Evolutionary conservation across 495 filamentous ascomycete species (phyloP).

Genomic region (Podospora comata): DNA sequence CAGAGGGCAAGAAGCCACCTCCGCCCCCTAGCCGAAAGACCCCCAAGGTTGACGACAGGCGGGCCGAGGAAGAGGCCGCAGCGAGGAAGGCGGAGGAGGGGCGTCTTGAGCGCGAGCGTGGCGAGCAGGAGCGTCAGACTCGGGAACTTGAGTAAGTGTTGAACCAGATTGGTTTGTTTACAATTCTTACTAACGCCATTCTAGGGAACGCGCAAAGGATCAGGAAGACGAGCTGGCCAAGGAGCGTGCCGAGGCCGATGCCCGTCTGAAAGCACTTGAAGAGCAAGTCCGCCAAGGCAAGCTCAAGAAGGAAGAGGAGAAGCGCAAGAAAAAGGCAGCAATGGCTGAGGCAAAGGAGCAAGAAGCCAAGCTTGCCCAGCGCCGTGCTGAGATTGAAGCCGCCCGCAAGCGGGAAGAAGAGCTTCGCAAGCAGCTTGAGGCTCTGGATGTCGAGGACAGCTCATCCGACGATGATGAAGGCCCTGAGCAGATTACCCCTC

Average conservation of each 20-base stretch:
- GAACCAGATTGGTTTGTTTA: not conserved
- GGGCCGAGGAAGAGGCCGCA: slow-evolving; percentile 54
- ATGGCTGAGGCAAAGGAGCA: slow-evolving; percentile 83
- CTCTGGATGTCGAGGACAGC: slow-evolving; percentile 70
- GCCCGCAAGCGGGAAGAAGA: slow-evolving; percentile 85
- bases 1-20: slow-evolving; percentile 72
- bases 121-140: slow-evolving; percentile 70
- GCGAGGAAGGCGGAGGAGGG: slow-evolving; percentile 51
- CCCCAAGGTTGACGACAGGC: slow-evolving; percentile 51
- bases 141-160: slow-evolving; percentile 78
- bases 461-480: slow-evolving; percentile 88
- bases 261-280: slow-evolving; percentile 81
- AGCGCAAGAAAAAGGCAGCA: slow-evolving; percentile 82
- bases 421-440: slow-evolving; percentile 80
- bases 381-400: slow-evolving; percentile 88
- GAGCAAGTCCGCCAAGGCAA: slow-evolving; percentile 93
- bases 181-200: slow-evolving; percentile 27
- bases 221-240: slow-evolving; percentile 76
- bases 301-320: slow-evolving; percentile 96
- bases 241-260: slow-evolving; percentile 78
- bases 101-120: slow-evolving; percentile 64
- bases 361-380: slow-evolving; percentile 76
- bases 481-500: slow-evolving; percentile 73
- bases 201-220: slow-evolving; percentile 63
- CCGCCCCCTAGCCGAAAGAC: slow-evolving; percentile 79